Evolutionary conservation across 306 rosid species (phyloP), one percentile per base, ranked within the genome.

Genomic region (Lupinus albus): DNA sequence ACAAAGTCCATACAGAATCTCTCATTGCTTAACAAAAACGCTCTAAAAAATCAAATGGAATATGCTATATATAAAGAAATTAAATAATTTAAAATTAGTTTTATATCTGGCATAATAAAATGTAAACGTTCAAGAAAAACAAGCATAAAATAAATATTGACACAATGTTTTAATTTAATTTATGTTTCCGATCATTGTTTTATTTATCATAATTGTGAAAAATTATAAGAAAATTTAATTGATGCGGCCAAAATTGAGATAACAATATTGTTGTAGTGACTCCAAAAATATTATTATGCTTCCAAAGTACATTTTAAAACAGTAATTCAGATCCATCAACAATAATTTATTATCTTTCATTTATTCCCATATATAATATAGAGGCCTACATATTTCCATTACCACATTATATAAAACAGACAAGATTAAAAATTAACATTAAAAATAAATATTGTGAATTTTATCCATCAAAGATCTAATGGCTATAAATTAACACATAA

Each of bases 391-490:
- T 67, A 47, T 9, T 60, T 72, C 18, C 45, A 11, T 12, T 76
- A 21, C 56, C 48, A 48, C 76, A 59, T 5, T 8, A 50, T 9
- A 76, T 8, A 32, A 61, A 28, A 32, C 2, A 62, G 0, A 0
- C 3, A 13, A 33, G 28, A 1, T 11, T 8, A 20, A 15, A 39
- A 16, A 20, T 2, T 3, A 11, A 21, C 3, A 11, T 2, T 1
- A 5, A 3, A 25, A 16, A 38, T 2, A 32, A 15, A 54, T 4
- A 13, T 13, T 12, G 49, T 51, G 8, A 14, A 25, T 36, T 0
- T 36, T 36, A 2, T 7, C 67, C 67, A 69, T 61, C 49, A 6
- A 32, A 73, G 71, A 72, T 68, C 66, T 4, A 46, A 67, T 71
- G 60, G 74, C 48, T 60, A 20, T 32, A 67, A 16, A 62, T 11